Base-by-base conservation (phyloP, 257 asterid species). In the Phtheirospermum japonicum region DNA sequence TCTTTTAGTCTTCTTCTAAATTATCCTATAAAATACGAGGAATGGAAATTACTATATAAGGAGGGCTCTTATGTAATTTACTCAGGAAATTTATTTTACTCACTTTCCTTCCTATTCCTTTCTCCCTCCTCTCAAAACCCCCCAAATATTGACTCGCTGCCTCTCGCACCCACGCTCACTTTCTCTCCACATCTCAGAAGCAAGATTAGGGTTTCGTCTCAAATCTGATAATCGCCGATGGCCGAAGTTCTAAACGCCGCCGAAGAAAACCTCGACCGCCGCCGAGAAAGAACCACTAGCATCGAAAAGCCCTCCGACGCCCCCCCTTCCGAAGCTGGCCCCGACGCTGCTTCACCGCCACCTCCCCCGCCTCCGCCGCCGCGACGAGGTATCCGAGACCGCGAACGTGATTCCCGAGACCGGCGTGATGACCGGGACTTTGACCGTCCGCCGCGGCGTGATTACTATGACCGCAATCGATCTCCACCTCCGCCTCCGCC, bases 371-470 rank as follows among this genome's bases (percentile, higher is more conserved):
- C 80, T 31, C 82, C 73, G 11, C 80, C 81, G 39, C 74, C 73
- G 17, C 87, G 95, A 14, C 77, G 86, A 28, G 79, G 79, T 30
- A 59, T 69, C 10, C 71, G 84, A 32, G 83, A 78, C 55, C 84
- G 95, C 16, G 95, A 83, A 9, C 85, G 92, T 2, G 91, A 85
- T 36, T 71, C 89, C 9, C 48, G 94, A 10, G 97, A 90, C 57
- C 77, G 95, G 63, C 82, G 88, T n/a, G 92, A 85, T 40, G 97
- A 86, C 59, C 78, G 97, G 30, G 95, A 86, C 56, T 76, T 66
- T 28, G 95, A 90, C 64, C 85, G 97, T 51, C 82, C 82, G n/a
- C 79, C 85, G 32, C 68, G 80, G 14, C 74, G 94, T 12, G 94
- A 86, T 9, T 75, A 80, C 71, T 75, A 83, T 54, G 90, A 84